These are phyloP conservation scores for Barbarea vulgaris DNA, from an alignment of 345 rosid genomes.

Conservation along the genomic window DNA sequence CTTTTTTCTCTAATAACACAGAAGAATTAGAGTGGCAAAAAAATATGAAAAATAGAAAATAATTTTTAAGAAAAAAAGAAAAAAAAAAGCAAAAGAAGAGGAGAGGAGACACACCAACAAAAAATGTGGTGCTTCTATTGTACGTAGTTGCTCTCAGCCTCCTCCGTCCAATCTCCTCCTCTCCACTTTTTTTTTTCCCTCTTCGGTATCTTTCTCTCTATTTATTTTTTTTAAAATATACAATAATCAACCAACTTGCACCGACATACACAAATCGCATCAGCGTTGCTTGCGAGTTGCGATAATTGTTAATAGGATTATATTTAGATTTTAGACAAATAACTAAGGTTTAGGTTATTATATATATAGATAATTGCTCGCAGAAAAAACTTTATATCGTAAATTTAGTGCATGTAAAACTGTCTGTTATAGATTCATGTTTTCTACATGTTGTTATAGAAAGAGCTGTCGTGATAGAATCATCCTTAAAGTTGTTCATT, in stretches of 20 bases:
- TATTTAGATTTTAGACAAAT: not conserved
- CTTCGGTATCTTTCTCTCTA: slow-evolving; percentile 13
- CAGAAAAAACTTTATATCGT: no score
- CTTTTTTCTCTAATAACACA: slow-evolving; percentile 7
- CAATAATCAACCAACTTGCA: not conserved
- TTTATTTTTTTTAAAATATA: not conserved
- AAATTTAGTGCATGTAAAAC: no score
- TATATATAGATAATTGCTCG: no score
- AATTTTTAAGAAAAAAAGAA: not conserved
- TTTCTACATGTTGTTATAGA: not conserved
- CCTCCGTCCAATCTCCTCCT: slow-evolving; percentile 23
- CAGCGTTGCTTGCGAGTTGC: not conserved
- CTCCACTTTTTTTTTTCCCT: not conserved
- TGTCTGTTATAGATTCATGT: no score
- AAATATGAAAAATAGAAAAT: slow-evolving; percentile 14
- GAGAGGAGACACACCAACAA: slow-evolving; percentile 20
- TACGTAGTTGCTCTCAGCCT: slow-evolving; percentile 36
- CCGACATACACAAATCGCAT: no score
- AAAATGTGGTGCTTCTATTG: slow-evolving; percentile 29
- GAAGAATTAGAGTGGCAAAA: slow-evolving; percentile 10
- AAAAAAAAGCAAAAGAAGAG: slow-evolving; percentile 37
- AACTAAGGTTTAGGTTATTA: not conserved
- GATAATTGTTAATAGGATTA: not conserved
- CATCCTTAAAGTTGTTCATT: no score
- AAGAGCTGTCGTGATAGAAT: no score